Base-by-base conservation (phyloP, 192 early-diverging fungal genomes). In the Phycomyces blakesleeanus region DNA sequence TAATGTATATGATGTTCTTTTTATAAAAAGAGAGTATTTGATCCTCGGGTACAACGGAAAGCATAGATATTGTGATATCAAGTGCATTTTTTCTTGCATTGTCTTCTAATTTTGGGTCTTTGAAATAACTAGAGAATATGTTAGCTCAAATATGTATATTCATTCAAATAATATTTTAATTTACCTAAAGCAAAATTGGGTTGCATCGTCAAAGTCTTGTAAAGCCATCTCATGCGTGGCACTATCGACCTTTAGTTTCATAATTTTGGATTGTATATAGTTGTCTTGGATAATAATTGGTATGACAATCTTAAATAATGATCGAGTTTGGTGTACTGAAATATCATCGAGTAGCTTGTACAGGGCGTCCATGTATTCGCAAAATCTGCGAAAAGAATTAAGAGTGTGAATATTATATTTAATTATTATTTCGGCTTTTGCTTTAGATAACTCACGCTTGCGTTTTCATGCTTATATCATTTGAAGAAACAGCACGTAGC, bases 201-300 rank as follows among this genome's bases (percentile, higher is more conserved):
- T 68, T 9, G 66, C 69, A 47, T 77, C 66, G 7, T 76, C 55
- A 52, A 79, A 79, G 29, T 34, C 7, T 34, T 34, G 2, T 7
- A 34, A 34, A 5, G 29, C 63, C 7, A 79, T 51, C 22, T 75
- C 77, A 9, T 68, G 55, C 2, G 78, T 58, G 49, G 76, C 79
- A 6, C 63, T 67, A 0, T 69, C 54, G 5, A 79, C 64, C 49
- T 44, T 47, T 12, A 58, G 59, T 10, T 73, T 69, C 38, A 83
- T 74, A 16, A 61, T 67, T 44, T 75, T 64, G 38, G 63, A 70
- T 38, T 83, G 67, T 1, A 74, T 53, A 53, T 88, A 82, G 6
- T 71, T 59, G 25, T 85, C 79, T 29, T 82, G 74, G 40, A 85
- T 78, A 16, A 88, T 64, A 20, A 84, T 74, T 3, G 76, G 68